Evolutionary conservation across 2,329 filamentous ascomycete genomes (phyloP).

Genomic region (Arthrobotrys musiformis): DNA sequence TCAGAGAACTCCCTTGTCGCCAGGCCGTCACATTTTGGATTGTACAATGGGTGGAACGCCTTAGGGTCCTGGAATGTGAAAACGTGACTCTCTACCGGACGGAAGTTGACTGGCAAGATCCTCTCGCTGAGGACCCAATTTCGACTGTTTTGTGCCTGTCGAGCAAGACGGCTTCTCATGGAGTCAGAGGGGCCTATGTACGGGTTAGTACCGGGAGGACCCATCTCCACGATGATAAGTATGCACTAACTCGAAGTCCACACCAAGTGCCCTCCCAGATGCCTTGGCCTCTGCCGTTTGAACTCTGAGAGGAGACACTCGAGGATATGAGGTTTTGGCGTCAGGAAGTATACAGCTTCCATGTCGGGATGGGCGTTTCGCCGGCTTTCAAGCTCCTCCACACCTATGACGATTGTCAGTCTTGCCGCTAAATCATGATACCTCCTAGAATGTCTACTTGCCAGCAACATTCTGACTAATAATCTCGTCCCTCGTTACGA

Average conservation of each 20-base stretch:
- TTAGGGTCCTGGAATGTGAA: conserved; percentile 93
- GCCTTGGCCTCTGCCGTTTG: conserved; percentile 75
- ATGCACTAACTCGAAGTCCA: conserved; percentile 76
- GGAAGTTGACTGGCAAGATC: conserved; percentile 87
- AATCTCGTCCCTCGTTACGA: conserved; percentile 93
- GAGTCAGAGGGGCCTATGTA: conserved; percentile 26
- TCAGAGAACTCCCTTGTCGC: conserved; percentile 84
- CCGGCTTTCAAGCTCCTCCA: conserved; percentile 90
- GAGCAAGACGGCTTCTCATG: conserved; percentile 8
- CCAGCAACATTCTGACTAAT: conserved; percentile 96
- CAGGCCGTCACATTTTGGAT: conserved; percentile 86
- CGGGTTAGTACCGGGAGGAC: conserved; percentile 58
- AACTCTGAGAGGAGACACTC: conserved; percentile 95
- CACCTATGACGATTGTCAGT: conserved; percentile 70
- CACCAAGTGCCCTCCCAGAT: conserved; percentile 80
- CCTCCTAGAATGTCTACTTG: conserved; percentile 65
- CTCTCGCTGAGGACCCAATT: conserved; percentile 82
- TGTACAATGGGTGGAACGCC: conserved; percentile 93
- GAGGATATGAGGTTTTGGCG: conserved; percentile 85
- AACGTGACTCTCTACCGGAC: conserved; percentile 88
- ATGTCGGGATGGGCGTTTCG: conserved; percentile 85
- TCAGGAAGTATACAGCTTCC: conserved; percentile 93
- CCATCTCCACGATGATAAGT: conserved; percentile 16
- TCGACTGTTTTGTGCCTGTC: conserved; percentile 60
- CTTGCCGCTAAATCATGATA: conserved; percentile 33